A percentile compares a stretch with the other conserved stretches of the same genome.
Conservation (phyloP, 2,329 filamentous ascomycete species). For the Corynespora cassiicola region DNA sequence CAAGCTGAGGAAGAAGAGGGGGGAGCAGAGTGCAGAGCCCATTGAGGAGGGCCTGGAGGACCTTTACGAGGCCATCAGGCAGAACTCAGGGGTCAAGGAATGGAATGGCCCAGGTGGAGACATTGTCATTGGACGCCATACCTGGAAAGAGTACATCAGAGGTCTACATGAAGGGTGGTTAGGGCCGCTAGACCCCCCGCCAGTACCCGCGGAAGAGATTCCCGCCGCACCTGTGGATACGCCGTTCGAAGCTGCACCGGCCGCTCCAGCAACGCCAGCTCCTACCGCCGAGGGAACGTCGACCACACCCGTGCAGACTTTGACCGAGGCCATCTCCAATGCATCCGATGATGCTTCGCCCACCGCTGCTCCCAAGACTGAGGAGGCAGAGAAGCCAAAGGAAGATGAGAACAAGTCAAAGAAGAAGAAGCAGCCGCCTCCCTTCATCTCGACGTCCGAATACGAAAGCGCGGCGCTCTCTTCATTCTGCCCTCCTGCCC, state of each 20-base stretch:
- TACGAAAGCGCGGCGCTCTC: conserved; percentile 74
- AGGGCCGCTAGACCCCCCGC: conserved; percentile 76
- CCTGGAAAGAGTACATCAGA: conserved; percentile 97
- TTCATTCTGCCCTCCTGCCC: conserved; percentile 68
- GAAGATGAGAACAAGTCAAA: conserved; percentile 52
- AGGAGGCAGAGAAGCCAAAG: conserved; percentile 38
- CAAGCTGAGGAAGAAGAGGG: conserved; percentile 65
- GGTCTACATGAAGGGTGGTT: conserved; percentile 97
- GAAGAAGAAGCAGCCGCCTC: conserved; percentile 66
- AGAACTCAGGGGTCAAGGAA: conserved; percentile 70
- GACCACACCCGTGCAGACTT: too few species aligned
- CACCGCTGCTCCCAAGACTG: conserved; percentile 26
- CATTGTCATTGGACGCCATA: conserved; percentile 85
- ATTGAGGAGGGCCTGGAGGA: conserved; percentile 60
- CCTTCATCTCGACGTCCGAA: conserved; percentile 75
- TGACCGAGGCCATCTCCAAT: too few species aligned
- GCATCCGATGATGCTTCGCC: conserved; percentile 44
- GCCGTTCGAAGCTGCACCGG: conserved; percentile 12
- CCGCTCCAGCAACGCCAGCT: conserved; percentile 10
- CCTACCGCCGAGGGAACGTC: conserved; percentile 14
- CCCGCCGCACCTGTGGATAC: conserved; percentile 14
- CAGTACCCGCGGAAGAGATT: conserved; percentile 31
- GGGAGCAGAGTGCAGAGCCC: conserved; percentile 55
- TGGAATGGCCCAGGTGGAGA: conserved; percentile 81
- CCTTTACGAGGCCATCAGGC: conserved; percentile 69